Percentiles rank a stretch among this genome's conserved stretches.
Evolutionary conservation across 306 rosid species (phyloP).

Genomic region (Cicer chorassanicum): DNA sequence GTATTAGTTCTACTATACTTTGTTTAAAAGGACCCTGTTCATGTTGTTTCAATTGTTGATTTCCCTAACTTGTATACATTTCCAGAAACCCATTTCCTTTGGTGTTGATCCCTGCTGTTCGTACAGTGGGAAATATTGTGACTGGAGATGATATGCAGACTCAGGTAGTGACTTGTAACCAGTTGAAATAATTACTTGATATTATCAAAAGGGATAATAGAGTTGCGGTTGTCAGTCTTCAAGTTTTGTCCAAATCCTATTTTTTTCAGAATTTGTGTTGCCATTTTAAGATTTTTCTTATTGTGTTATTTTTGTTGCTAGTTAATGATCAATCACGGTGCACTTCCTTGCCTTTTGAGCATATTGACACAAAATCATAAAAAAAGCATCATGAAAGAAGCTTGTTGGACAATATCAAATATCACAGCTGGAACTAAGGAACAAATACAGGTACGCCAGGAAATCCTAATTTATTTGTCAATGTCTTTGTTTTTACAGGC

Average conservation of each 20-base stretch:
- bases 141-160: slow-evolving; percentile 88
- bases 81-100: slow-evolving; percentile 77
- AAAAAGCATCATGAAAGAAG: slow-evolving; percentile 86
- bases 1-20: slow-evolving; percentile 35
- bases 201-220: neutral
- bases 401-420: slow-evolving; percentile 89
- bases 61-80: slow-evolving; percentile 20
- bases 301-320: slow-evolving; percentile 36
- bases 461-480: slow-evolving; percentile 3
- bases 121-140: slow-evolving; percentile 84
- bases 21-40: neutral
- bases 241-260: slow-evolving; percentile 2
- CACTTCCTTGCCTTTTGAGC: slow-evolving; percentile 74
- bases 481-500: neutral
- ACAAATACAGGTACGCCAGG: slow-evolving; percentile 74
- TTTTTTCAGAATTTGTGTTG: neutral
- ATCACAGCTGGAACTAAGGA: slow-evolving; percentile 85
- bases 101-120: slow-evolving; percentile 79
- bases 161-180: slow-evolving; percentile 60
- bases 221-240: slow-evolving; percentile 3
- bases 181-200: neutral
- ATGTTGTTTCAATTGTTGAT: slow-evolving; percentile 25
- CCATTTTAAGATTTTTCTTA: neutral
- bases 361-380: slow-evolving; percentile 72
- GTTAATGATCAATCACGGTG: slow-evolving; percentile 69